phyloP scores from a whole-genome alignment of 1,284 basidiomycete species.

The Cyathus olla region DNA sequence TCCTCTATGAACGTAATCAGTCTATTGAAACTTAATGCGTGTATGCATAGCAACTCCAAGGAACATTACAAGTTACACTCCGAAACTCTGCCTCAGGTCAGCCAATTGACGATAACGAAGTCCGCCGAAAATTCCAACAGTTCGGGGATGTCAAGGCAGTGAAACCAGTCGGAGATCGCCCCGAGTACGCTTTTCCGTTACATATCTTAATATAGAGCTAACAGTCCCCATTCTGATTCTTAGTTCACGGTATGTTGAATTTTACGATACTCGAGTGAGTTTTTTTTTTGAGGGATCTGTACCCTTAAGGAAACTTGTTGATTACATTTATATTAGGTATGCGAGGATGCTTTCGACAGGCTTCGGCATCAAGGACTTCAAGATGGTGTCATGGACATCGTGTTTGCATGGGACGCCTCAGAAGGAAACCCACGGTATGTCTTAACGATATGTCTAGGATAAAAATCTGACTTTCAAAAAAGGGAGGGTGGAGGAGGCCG shows the following conservation, averaged over 20 bases:
- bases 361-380: constrained; percentile 83
- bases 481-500: constrained; percentile 29
- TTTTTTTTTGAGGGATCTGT: constrained; percentile 4
- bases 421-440: constrained; percentile 30
- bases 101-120: constrained; percentile 84
- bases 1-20: constrained; percentile 11
- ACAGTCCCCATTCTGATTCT: constrained; percentile 1
- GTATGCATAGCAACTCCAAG: constrained; percentile 71
- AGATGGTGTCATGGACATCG: constrained; percentile 90
- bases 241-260: constrained; percentile 90
- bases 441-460: constrained; percentile 36
- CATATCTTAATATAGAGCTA: not conserved
- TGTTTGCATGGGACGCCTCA: constrained; percentile 85
- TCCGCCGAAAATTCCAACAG: constrained; percentile 85
- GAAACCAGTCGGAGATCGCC: constrained; percentile 70
- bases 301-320: constrained; percentile 19
- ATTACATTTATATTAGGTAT: constrained; percentile 59
- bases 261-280: constrained; percentile 86
- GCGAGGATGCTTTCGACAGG: constrained; percentile 83
- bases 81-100: constrained; percentile 75
- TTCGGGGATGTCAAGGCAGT: constrained; percentile 93
- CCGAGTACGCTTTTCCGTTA: constrained; percentile 61
- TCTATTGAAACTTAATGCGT: not conserved
- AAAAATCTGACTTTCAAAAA: constrained; percentile 7
- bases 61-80: constrained; percentile 85